Evolutionary conservation across 192 early-diverging fungal species (phyloP).

Genomic region (Kappamyces sp.): DNA sequence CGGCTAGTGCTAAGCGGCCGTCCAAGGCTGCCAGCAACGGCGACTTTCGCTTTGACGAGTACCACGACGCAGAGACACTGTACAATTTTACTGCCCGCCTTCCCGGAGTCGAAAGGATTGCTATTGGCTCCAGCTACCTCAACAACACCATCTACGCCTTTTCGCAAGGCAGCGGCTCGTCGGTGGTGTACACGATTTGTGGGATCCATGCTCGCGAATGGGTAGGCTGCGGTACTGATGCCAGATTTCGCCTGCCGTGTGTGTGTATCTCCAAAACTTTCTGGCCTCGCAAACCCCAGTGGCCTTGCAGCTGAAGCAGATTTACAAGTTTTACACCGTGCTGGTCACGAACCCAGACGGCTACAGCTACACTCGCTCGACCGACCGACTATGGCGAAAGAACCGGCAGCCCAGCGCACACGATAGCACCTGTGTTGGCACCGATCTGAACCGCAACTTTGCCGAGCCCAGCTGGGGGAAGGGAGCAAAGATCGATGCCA

Average conservation of each 20-base stretch:
- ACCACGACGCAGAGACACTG: slow-evolving; percentile 25
- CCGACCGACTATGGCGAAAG: slow-evolving; percentile 42
- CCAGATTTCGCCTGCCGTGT: slow-evolving; percentile 36
- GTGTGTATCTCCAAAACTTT: slow-evolving; percentile 16
- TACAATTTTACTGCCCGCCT: slow-evolving; percentile 18
- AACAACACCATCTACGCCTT: slow-evolving; percentile 23
- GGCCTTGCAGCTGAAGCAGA: slow-evolving; percentile 27
- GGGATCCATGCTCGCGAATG: slow-evolving; percentile 62
- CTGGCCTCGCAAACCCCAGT: slow-evolving; percentile 16
- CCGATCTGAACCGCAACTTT: slow-evolving; percentile 49
- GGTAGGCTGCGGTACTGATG: slow-evolving; percentile 3
- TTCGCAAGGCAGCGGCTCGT: slow-evolving; percentile 24
- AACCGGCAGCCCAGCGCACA: slow-evolving; percentile 21
- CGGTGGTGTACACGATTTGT: slow-evolving; percentile 27
- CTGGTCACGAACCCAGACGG: slow-evolving; percentile 49
- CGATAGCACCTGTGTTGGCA: slow-evolving; percentile 35
- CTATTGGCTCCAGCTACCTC: slow-evolving; percentile 27
- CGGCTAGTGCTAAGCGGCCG: no score
- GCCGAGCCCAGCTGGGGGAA: slow-evolving; percentile 31
- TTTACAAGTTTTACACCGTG: slow-evolving; percentile 49
- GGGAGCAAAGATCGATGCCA: slow-evolving; percentile 31
- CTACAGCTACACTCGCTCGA: slow-evolving; percentile 33
- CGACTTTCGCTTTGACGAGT: slow-evolving; percentile 7
- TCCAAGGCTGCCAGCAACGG: no score
- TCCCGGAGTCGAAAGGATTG: slow-evolving; percentile 17